Evolutionary conservation across 2,329 filamentous ascomycete genomes (phyloP).

Genomic region (Penicillium frequentans): DNA sequence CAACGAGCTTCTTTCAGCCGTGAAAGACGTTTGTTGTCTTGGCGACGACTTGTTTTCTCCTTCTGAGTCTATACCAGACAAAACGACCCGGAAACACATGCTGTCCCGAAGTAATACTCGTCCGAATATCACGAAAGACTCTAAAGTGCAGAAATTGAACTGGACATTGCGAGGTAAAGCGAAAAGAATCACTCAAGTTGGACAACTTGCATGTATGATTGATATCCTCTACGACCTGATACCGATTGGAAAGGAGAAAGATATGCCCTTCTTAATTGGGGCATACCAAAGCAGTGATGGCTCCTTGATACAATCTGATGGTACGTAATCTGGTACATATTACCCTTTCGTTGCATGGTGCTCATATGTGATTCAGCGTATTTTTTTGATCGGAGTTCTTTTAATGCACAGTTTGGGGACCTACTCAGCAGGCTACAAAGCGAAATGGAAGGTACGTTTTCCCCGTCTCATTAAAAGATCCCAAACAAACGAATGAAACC

Average conservation of each 20-base stretch:
- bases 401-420: not conserved
- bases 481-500: not conserved
- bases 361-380: too few species aligned
- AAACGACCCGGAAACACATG: too few species aligned
- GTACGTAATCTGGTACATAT: not conserved
- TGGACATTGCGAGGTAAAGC: not conserved
- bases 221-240: not conserved
- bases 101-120: not conserved
- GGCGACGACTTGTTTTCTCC: not conserved
- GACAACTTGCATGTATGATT: not conserved
- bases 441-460: not conserved
- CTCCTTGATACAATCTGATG: not conserved
- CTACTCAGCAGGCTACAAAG: not conserved
- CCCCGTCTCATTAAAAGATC: not conserved
- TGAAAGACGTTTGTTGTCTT: not conserved
- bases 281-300: not conserved
- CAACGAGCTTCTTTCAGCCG: not conserved
- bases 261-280: not conserved
- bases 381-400: not conserved
- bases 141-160: not conserved
- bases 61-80: too few species aligned
- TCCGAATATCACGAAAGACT: not conserved
- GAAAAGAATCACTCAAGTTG: not conserved
- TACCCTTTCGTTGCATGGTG: too few species aligned
- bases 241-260: not conserved